A percentile compares a stretch with the other conserved stretches of the same genome.
These are phyloP conservation scores for Panicum hallii DNA, from an alignment of 202 grass and related monocot genomes.

Conservation along the genomic window DNA sequence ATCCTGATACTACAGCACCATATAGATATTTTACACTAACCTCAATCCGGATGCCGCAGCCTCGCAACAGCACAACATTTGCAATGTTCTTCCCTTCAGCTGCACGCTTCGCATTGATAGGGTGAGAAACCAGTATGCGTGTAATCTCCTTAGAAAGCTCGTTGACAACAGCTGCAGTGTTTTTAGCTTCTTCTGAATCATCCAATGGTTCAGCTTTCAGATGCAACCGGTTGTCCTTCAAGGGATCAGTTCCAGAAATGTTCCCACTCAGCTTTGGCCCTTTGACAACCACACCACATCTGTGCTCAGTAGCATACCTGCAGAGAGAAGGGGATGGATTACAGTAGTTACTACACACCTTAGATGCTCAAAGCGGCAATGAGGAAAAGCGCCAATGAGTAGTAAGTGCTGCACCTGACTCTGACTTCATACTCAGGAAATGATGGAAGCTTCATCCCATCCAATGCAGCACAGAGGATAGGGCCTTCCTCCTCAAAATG, in stretches of 20 bases:
- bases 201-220: constrained; percentile 82
- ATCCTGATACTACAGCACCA: background rate
- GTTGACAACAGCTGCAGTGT: constrained; percentile 81
- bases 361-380: background rate
- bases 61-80: constrained; percentile 80
- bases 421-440: constrained; percentile 92
- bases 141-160: constrained; percentile 94
- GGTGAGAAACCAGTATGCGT: constrained; percentile 69
- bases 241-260: constrained; percentile 95
- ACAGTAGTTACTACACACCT: background rate
- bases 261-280: constrained; percentile 88
- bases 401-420: constrained; percentile 67
- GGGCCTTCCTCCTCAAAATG: constrained; percentile 98
- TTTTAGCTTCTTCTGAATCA: constrained; percentile 86
- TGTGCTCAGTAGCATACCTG: constrained; percentile 98
- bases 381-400: background rate
- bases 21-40: constrained; percentile 51
- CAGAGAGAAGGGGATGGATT: constrained; percentile 14
- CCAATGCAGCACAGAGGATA: constrained; percentile 76
- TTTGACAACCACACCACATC: constrained; percentile 96
- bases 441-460: constrained; percentile 82
- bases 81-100: constrained; percentile 84
- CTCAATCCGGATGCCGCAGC: constrained; percentile 96
- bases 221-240: constrained; percentile 92
- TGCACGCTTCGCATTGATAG: constrained; percentile 74